Evolutionary conservation across 179 eudicot genomes (phyloP), one percentile per base, ranked within the genome.

Genomic region (Spinacia oleracea): DNA sequence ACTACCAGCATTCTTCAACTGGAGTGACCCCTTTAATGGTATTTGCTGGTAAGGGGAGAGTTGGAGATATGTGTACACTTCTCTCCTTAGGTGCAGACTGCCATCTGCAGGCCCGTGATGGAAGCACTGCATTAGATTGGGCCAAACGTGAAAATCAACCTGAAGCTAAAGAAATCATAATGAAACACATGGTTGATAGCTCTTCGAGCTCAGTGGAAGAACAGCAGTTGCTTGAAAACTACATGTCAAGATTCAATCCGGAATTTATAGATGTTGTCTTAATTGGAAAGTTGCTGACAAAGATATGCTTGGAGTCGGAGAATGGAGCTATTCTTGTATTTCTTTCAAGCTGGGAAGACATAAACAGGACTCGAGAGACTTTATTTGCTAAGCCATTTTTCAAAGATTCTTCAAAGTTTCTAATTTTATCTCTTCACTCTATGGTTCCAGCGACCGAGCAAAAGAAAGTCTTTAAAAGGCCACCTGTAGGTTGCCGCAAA

Each of bases 311-410:
- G 7, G 97, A 92, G 66, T 90, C 97, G 11, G 70, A 71, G 53
- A 89, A 90, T 75, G 99, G 99, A 78, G 98, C 98, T 51, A 84
- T 94, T 63, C 96, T 96, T 78, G 86, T 96, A 79, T 96, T 96
- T 66, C 92, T 96, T 84, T 93, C 99, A 46, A 97, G 99, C 9
- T 96, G 98, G 99, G 97, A 96, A 75, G 98, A 92, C 72, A 96
- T 96, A 60, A 92, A 84, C 78, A 91, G 76, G 84, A 91, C 86
- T 70, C 85, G 89, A 25, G 91, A 90, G 79, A 83, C 72, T 68
- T 77, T 96, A 74, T 79, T 72, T n/a, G 77, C 80, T 50, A 88
- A 85, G 81, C 78, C 83, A 5, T 87, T 85, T 72, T 96, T 92
- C 71, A 86, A 77, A 38, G 79, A 94, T 76, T 62, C 89, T 48